Base-by-base conservation (phyloP, 805 yeast genomes). In the Pichia rugopelliculosa region DNA sequence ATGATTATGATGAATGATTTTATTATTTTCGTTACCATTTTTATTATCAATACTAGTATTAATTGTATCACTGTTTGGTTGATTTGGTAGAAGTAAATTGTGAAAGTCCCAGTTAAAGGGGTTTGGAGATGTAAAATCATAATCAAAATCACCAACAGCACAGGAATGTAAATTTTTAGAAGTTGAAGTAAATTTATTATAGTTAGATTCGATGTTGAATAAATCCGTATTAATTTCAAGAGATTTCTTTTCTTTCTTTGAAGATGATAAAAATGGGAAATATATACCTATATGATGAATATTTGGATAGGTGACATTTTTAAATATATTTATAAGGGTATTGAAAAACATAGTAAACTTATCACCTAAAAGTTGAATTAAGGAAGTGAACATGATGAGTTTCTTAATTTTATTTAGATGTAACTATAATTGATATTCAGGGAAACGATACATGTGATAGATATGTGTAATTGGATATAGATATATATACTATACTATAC, bases 81-180 rank as follows among this genome's bases (percentile, higher is more conserved):
- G 42, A 25, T 42, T 45, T 23, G 46, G 50, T 23, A 56, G 44
- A 0, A 54, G 55, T 27, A 55, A 40, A 12, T 56, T 54, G 25
- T 55, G 51, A 10, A 63, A 40, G 45, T 62, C 62, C 68, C 68
- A 64, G 50, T 57, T 56, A 36, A 61, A 47, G 2, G 66, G 66
- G 40, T 59, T 62, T 12, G 59, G 44, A 24, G 53, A 48, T 6
- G 57, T 50, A 45, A 61, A 62, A 43, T 62, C 62, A 37, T 58
- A 60, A 38, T 63, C 65, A 41, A 53, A 59, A 33, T 62, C 64
- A 38, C 57, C 61, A 20, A 64, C 65, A 12, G 67, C 68, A 53
- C 67, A 64, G 9, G 59, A 46, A 43, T 38, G 54, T 27, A 51
- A 24, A 20, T 20, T 15, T 30, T 18, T 23, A 7, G 39, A 20